phyloP scores from a whole-genome alignment of 108 stramenopile genomes.

The Skeletonema tropicum region DNA sequence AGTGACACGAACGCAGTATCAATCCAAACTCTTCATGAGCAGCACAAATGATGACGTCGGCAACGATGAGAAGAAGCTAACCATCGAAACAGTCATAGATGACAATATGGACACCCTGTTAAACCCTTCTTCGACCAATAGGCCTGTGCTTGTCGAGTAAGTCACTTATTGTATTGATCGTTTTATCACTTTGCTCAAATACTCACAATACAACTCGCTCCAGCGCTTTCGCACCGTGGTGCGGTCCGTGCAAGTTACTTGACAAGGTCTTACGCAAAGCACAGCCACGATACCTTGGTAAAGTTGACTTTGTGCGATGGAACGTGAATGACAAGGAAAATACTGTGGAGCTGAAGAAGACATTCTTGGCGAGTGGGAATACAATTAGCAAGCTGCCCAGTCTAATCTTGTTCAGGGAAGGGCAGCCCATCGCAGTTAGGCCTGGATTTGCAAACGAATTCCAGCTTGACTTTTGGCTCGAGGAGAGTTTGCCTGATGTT shows the following conservation, averaged over 20 bases:
- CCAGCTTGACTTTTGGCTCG: conserved; percentile 43
- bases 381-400: conserved; percentile 34
- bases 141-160: conserved; percentile 22
- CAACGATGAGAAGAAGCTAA: neutral
- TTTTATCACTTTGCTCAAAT: too few relatives aligned
- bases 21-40: neutral
- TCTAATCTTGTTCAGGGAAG: conserved; percentile 33
- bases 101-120: conserved; percentile 8
- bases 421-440: conserved; percentile 26
- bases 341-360: conserved; percentile 22
- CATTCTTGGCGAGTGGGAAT: conserved; percentile 28
- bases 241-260: conserved; percentile 47
- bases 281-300: conserved; percentile 29
- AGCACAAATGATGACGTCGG: neutral
- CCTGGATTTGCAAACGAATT: conserved; percentile 45
- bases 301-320: conserved; percentile 45
- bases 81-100: conserved; percentile 12
- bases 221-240: neutral
- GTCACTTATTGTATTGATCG: conserved; percentile 12
- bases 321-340: conserved; percentile 40
- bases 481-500: conserved; percentile 40
- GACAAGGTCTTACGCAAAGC: conserved; percentile 44
- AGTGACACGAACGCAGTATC: neutral
- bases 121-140: conserved; percentile 8
- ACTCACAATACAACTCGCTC: too few relatives aligned